Base-by-base conservation (phyloP, 2,329 filamentous ascomycete genomes). In the Aspergillus terreus region DNA sequence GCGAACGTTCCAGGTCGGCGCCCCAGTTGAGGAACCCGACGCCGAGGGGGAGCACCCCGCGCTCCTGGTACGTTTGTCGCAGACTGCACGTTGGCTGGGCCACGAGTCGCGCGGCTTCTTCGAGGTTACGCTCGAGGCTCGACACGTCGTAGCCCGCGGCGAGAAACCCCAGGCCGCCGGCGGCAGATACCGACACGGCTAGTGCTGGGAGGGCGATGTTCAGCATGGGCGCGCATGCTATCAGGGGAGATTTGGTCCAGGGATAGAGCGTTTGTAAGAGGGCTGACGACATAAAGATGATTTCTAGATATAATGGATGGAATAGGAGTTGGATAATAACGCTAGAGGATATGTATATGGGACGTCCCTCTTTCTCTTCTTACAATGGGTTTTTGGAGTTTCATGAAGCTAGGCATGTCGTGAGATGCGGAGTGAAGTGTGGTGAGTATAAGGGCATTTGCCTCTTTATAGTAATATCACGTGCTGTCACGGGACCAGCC, bases 221-320 rank as follows among this genome's bases (percentile, higher is more conserved):
- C 43, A 84, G 80, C 87, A 91, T 90, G 0, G 87, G 87, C 1
- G 85, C 86, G 35, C 77, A 75, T 43, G 79, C 74, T 27, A 90
- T 76, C 17, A 88, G 68, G 5, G 84, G 84, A 2, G 69, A 59
- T 33, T 73, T 67, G 6, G 75, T 78, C 82, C 83, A 87, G 57
- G 83, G 81, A 62, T 85, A 84, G 55, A 72, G 68, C 15, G 54
- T 47, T 44, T 65, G 68, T 43, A 74, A 57, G 35, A 47, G 61
- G 66, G n/a, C 52, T 27, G 32, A 32, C 6, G 23, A 46, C 50
- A 58, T 56, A 35, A 9, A 53, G 27, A 7, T 30, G 27, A 7
- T 30, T 4, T 23, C 23, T 23, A 23, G 23, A 6, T 5, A 6
- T 30, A 30, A 9, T 30, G 27, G 27, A 30, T 11, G 9, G 27